Percentiles rank a stretch among this genome's conserved stretches.
These are phyloP conservation scores for Schwanniomyces pseudopolymorphus DNA, from an alignment of 805 yeast species.

Conservation along the genomic window DNA sequence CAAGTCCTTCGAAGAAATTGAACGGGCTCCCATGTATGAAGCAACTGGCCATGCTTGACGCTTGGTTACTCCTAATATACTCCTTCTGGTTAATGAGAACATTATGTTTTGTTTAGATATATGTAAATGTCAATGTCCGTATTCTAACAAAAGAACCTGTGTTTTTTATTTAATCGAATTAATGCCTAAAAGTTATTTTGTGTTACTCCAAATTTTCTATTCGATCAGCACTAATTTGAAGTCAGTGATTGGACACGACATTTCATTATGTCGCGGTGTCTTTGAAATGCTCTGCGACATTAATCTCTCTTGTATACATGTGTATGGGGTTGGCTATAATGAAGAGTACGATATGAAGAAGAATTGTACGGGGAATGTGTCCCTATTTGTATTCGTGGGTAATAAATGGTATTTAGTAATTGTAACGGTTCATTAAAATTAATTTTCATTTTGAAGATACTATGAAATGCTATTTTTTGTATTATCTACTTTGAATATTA, in stretches of 20 bases:
- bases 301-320: neutral
- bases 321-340: too few species aligned
- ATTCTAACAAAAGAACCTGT: neutral
- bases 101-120: slow-evolving; percentile 10
- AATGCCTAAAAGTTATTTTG: neutral
- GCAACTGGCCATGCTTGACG: slow-evolving; percentile 14
- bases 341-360: too few species aligned
- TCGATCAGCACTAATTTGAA: slow-evolving; percentile 36
- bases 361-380: too few species aligned
- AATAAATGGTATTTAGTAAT: too few species aligned
- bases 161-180: neutral
- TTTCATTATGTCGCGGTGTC: neutral
- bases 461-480: neutral
- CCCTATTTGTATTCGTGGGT: too few species aligned
- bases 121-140: neutral
- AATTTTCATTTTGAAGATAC: neutral
- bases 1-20: slow-evolving; percentile 40
- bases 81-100: slow-evolving; percentile 29
- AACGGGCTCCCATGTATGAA: slow-evolving; percentile 19
- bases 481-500: neutral
- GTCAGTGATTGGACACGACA: slow-evolving; percentile 34
- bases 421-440: too few species aligned
- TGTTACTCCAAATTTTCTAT: slow-evolving; percentile 12
- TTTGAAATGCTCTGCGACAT: neutral
- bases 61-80: slow-evolving; percentile 20